Base-by-base conservation (phyloP, 305 asterid genomes). In the Fraxinus ornus region DNA sequence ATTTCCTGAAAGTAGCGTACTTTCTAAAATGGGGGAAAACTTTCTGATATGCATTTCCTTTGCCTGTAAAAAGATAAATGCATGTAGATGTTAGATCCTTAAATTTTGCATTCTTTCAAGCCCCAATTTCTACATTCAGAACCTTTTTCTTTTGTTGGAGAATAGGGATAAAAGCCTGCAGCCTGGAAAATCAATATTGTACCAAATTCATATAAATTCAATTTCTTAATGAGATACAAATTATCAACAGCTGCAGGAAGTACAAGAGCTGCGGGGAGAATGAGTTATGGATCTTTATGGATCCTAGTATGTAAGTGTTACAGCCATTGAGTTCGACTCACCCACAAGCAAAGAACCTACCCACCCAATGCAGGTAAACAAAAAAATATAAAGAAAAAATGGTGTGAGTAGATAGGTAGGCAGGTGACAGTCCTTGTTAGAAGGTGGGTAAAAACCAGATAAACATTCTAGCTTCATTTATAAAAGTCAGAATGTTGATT, bases 11-110 rank as follows among this genome's bases (percentile, higher is more conserved):
- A 86, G 83, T 70, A 88, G 78, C 64, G 44, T 89, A 81, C 90
- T 87, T 87, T 96, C 99, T 55, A 94, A 87, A 79, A 91, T 81
- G 66, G 98, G 98, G 64, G 94, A 86, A 83, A 85, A 92, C 88
- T 91, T 93, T 88, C 98, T 89, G 79, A 85, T 86, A 80, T 81
- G 93, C 78, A 79, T 72, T 81, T 90, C 94, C 75, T 90, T 84
- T 44, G 85, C 86, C 98, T 95, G 81, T 79, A 85, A 49, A 47
- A 49, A 15, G 68, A 60, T 41, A 66, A 52, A 79, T 49, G 66
- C 76, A 21, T 24, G 62, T 60, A 52, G 32, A 41, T 28, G 76
- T 81, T 49, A 83, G 44, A 17, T 8, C 19, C 55, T 30, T 70
- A 72, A 78, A 17, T 66, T 3, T 5, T 71, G 57, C 10, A 4